Evolutionary conservation across 1,284 basidiomycete genomes (phyloP), one percentile per base, ranked within the genome.

Genomic region (Garcileccinum viscosum): DNA sequence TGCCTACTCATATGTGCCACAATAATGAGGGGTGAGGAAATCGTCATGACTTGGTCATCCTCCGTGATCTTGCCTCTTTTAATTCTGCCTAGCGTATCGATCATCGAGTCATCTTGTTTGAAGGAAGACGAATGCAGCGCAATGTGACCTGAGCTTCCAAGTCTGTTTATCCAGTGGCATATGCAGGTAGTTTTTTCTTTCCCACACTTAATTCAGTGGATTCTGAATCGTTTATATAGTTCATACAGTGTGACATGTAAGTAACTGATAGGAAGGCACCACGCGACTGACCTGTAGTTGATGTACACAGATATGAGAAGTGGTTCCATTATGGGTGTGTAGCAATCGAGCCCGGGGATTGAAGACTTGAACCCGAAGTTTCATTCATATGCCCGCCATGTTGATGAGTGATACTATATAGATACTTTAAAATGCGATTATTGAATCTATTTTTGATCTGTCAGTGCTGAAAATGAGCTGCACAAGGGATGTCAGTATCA

Each of bases 271-370:
- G 2, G 33, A 40, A 9, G 2, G 14, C 12, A 9, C 3, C 15
- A n/a, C 37, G 38, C 40, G 40, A 68, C 50, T 72, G 60, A 69
- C 35, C 5, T 2, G 42, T 24, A n/a, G 12, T 44, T n/a, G 12
- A 22, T 40, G 11, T 33, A 47, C 47, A 24, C 15, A 83, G 82
- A 12, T 82, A 82, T 62, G 75, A 82, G 14, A 67, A 66, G 58
- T 83, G 80, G 82, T 82, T 77, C 53, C 81, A 82, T 56, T 79
- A 76, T 65, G 80, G 74, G 7, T 83, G 82, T 64, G 78, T 76
- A 40, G 81, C 72, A 9, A 60, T 82, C 42, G 11, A 35, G 27
- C n/a, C 65, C 15, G 75, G 64, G 2, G 81, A 83, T 65, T 69
- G 72, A 11, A 73, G 80, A 27, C 66, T 81, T 19, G 71, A 75